Percentiles rank a stretch among this genome's conserved stretches.
These are phyloP conservation scores for Neoscytalidium dimidiatum DNA, from an alignment of 2,329 filamentous ascomycete genomes.

Conservation along the genomic window DNA sequence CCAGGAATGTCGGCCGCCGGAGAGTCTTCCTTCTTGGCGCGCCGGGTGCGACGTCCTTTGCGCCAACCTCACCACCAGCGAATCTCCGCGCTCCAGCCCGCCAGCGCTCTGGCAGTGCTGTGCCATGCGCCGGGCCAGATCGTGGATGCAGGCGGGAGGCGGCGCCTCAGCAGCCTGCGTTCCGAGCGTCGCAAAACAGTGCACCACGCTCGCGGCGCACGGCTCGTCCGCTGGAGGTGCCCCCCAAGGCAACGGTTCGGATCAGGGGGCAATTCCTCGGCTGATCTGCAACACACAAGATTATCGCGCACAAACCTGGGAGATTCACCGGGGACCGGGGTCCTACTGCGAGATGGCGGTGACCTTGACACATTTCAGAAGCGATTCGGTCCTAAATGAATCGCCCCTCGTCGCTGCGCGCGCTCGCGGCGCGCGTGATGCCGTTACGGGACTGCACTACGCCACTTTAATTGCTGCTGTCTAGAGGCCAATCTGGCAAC, in stretches of 20 bases:
- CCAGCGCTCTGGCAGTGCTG: background rate
- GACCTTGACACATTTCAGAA: constrained; percentile 19
- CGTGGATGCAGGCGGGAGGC: constrained; percentile 13
- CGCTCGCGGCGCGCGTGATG: constrained; percentile 11
- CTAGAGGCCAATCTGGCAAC: constrained; percentile 10
- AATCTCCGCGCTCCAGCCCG: background rate
- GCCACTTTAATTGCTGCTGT: constrained; percentile 12
- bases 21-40: constrained; percentile 5
- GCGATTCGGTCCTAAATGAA: constrained; percentile 19
- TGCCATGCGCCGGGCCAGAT: constrained; percentile 9
- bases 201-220: constrained; percentile 8
- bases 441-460: constrained; percentile 8
- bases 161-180: constrained; percentile 16
- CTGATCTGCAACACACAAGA: constrained; percentile 21
- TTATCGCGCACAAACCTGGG: constrained; percentile 20
- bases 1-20: constrained; percentile 15
- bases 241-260: constrained; percentile 17
- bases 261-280: constrained; percentile 20
- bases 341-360: constrained; percentile 16
- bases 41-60: constrained; percentile 9
- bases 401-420: background rate
- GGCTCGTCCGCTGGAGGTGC: constrained; percentile 6
- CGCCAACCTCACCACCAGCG: constrained; percentile 6
- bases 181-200: constrained; percentile 11
- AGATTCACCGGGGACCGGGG: constrained; percentile 19